Conservation (phyloP, 2,329 filamentous ascomycete species). For the Fusarium kyushuense region DNA sequence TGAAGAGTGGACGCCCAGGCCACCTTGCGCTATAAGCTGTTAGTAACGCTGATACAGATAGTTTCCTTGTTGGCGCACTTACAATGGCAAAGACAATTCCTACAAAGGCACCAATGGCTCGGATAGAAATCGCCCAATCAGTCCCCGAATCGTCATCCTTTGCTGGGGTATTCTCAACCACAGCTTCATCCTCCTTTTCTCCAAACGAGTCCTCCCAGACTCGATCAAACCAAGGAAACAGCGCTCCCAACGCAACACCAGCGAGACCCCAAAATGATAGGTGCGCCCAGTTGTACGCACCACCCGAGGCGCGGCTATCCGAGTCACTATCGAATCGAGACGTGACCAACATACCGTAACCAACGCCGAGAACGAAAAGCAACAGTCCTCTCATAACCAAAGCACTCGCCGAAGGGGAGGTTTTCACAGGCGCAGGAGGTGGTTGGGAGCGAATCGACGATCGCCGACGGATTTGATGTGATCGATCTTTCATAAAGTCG, state of each 20-base stretch:
- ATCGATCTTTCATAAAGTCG: slow-evolving; percentile 58
- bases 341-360: slow-evolving; percentile 83
- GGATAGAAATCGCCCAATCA: slow-evolving; percentile 78
- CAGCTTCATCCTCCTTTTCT: slow-evolving; percentile 49
- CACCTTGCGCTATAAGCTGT: slow-evolving; percentile 76
- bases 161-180: slow-evolving; percentile 45
- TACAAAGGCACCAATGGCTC: slow-evolving; percentile 70
- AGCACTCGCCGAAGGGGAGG: slow-evolving; percentile 56
- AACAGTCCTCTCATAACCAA: slow-evolving; percentile 69
- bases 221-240: slow-evolving; percentile 86
- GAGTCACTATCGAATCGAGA: slow-evolving; percentile 77
- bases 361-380: slow-evolving; percentile 82
- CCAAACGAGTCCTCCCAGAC: slow-evolving; percentile 73
- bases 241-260: slow-evolving; percentile 80
- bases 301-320: slow-evolving; percentile 71
- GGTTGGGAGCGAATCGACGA: slow-evolving; percentile 52
- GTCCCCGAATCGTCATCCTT: slow-evolving; percentile 60
- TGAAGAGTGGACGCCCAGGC: slow-evolving; percentile 97
- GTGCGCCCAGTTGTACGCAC: slow-evolving; percentile 72
- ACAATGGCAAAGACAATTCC: slow-evolving; percentile 80
- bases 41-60: slow-evolving; percentile 8
- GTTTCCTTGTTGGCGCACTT: slow-evolving; percentile 54
- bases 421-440: slow-evolving; percentile 45
- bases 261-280: slow-evolving; percentile 84
- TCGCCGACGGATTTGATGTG: slow-evolving; percentile 52